phyloP scores from a whole-genome alignment of 495 filamentous ascomycete species.

The Tuber indicum region DNA sequence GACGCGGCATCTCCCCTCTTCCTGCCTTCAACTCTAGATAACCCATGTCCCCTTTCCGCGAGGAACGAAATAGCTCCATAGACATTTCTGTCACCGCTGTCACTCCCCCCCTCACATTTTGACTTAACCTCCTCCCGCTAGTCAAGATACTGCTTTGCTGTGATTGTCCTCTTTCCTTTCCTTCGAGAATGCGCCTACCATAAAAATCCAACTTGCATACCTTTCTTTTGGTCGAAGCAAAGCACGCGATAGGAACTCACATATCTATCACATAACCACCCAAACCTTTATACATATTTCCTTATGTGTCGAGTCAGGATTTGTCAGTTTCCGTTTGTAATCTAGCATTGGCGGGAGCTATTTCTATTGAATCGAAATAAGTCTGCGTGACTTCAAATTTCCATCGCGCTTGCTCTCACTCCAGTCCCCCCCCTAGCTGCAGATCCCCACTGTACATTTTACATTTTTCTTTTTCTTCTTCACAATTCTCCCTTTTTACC shows the following conservation, averaged over 20 bases:
- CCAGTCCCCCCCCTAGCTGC: too few relatives aligned
- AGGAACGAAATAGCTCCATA: not conserved
- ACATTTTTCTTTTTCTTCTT: not conserved
- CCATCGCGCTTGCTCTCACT: not conserved
- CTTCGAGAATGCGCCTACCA: not conserved
- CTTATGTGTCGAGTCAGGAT: not conserved
- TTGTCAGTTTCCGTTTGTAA: not conserved
- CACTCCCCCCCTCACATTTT: too few relatives aligned
- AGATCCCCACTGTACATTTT: not conserved
- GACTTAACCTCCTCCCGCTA: not conserved
- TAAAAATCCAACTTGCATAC: not conserved
- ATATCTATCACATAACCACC: not conserved
- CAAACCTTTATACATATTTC: not conserved
- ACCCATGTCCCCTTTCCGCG: too few relatives aligned
- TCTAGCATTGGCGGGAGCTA: not conserved
- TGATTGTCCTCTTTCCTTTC: too few relatives aligned
- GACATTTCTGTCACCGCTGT: not conserved
- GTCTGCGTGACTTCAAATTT: not conserved
- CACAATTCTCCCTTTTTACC: too few relatives aligned
- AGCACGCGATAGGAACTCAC: not conserved
- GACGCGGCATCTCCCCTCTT: too few relatives aligned
- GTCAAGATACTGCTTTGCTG: not conserved
- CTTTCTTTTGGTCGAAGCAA: not conserved
- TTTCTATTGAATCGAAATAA: not conserved
- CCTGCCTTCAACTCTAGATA: too few relatives aligned